phyloP scores from a whole-genome alignment of 108 stramenopile species.

The Mediolabrus comicus region DNA sequence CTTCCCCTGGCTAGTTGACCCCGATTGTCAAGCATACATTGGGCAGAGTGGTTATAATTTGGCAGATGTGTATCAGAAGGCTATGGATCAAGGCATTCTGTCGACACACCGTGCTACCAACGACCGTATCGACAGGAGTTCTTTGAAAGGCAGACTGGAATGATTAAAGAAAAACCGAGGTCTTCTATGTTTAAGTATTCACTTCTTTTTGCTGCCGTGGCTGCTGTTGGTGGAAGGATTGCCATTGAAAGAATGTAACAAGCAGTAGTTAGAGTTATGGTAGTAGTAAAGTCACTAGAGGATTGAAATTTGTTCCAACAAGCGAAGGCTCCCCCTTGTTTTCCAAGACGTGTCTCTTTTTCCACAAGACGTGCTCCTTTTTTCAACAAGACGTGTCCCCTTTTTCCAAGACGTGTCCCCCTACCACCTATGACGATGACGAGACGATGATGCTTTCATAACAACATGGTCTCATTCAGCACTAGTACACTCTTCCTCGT shows the following conservation, averaged over 20 bases:
- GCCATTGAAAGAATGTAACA: too few relatives aligned
- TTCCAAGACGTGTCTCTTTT: too few relatives aligned
- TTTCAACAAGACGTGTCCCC: too few relatives aligned
- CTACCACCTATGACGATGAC: too few relatives aligned
- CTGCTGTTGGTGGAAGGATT: neutral
- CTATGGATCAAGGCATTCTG: conserved; percentile 45
- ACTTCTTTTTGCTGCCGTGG: neutral
- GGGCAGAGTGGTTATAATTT: conserved; percentile 18
- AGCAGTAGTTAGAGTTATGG: too few relatives aligned
- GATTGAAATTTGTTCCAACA: too few relatives aligned
- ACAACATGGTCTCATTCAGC: neutral
- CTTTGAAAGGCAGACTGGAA: conserved; percentile 50
- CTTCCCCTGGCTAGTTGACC: conserved; percentile 32
- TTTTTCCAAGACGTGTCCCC: too few relatives aligned
- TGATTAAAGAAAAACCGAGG: conserved; percentile 30
- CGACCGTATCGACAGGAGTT: conserved; percentile 40
- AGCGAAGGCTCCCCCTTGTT: too few relatives aligned
- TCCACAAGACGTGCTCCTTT: too few relatives aligned
- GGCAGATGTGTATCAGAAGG: conserved; percentile 44
- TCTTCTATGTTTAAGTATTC: conserved; percentile 2
- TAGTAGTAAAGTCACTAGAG: too few relatives aligned
- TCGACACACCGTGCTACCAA: conserved; percentile 42
- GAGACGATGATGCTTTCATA: too few relatives aligned
- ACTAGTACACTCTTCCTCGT: neutral
- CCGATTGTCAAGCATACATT: conserved; percentile 38